Conservation (phyloP, 148 eudicot genomes). For the Hydrangea macrophylla region DNA sequence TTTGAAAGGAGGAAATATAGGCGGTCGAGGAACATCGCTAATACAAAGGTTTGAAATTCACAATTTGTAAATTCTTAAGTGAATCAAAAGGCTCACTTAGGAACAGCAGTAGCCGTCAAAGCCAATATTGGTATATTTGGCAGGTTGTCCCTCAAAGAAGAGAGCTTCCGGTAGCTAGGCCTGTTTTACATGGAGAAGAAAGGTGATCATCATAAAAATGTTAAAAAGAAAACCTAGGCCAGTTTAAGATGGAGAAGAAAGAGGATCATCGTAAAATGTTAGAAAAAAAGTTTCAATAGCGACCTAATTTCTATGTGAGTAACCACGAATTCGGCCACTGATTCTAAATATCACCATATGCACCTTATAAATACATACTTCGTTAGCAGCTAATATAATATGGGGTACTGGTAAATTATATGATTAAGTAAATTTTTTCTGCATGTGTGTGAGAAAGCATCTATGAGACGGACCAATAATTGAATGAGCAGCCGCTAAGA, state of each 20-base stretch:
- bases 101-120: constrained; percentile 96
- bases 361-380: not conserved
- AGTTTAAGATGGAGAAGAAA: constrained; percentile 22
- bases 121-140: constrained; percentile 85
- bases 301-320: constrained; percentile 1
- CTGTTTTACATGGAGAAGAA: constrained; percentile 31
- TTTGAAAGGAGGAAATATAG: not conserved
- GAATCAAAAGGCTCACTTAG: constrained; percentile 60
- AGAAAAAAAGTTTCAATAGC: constrained; percentile 9
- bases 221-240: no score
- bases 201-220: not conserved
- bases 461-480: not conserved
- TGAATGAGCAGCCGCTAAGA: not conserved
- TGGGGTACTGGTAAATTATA: not conserved
- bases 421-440: not conserved
- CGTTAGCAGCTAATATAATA: not conserved
- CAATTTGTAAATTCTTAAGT: not conserved
- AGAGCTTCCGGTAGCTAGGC: constrained; percentile 96
- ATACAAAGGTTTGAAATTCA: constrained; percentile 2
- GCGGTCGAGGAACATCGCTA: not conserved
- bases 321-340: not conserved
- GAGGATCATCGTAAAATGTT: not conserved
- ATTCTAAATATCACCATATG: not conserved
- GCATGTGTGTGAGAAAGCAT: not conserved
- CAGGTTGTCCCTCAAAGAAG: constrained; percentile 62